Conservation (phyloP, 1,284 basidiomycete species). For the Sanghuangporus sanghuang region DNA sequence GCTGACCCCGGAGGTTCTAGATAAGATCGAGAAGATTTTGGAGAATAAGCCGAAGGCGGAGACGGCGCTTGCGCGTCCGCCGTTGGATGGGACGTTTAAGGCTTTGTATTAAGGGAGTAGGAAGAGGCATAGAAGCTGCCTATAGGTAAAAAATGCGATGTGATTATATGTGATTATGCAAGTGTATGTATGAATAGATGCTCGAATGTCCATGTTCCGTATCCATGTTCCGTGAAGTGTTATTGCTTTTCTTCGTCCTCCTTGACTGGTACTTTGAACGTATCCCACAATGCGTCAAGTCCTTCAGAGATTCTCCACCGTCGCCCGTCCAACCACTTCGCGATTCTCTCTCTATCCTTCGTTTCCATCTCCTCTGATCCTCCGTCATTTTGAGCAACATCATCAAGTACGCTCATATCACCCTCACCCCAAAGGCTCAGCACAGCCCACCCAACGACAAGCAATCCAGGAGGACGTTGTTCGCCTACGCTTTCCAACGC, state of each 20-base stretch:
- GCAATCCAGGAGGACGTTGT: constrained; percentile 93
- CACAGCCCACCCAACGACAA: constrained; percentile 91
- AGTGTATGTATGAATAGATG: background rate
- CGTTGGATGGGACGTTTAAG: background rate
- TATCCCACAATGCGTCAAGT: constrained; percentile 46
- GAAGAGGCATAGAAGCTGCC: background rate
- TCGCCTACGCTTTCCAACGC: constrained; percentile 77
- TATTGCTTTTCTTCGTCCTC: background rate
- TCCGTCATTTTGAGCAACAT: constrained; percentile 26
- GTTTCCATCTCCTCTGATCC: constrained; percentile 23
- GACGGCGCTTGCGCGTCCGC: constrained; percentile 20
- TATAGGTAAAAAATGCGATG: background rate
- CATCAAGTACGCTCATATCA: constrained; percentile 48
- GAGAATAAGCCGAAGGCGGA: constrained; percentile 39
- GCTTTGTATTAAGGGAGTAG: background rate
- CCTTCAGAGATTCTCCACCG: constrained; percentile 61
- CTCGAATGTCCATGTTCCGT: background rate
- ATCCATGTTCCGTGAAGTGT: background rate
- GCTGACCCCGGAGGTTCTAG: constrained; percentile 57
- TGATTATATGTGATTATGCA: background rate
- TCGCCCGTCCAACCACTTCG: constrained; percentile 49
- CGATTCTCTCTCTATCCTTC: constrained; percentile 46
- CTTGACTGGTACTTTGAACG: constrained; percentile 8
- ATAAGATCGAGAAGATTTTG: constrained; percentile 63
- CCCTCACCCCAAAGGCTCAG: constrained; percentile 53